These are phyloP conservation scores for Solanum hybrid DNA, from an alignment of 305 asterid genomes.

Conservation along the genomic window DNA sequence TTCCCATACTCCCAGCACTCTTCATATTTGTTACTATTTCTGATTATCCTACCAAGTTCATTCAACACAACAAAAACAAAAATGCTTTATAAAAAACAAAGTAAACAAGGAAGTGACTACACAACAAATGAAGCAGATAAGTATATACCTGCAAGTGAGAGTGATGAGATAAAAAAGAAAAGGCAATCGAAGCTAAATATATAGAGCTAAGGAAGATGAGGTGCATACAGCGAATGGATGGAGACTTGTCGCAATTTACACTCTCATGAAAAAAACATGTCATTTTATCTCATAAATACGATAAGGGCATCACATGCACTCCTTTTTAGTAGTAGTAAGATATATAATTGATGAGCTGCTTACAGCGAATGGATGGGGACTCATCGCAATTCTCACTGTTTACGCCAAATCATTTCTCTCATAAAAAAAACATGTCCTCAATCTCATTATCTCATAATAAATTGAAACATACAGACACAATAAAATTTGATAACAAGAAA, in stretches of 20 bases:
- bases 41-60: neutral
- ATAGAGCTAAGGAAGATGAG: neutral
- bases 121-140: neutral
- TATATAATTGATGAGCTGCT: neutral
- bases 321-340: neutral
- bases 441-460: neutral
- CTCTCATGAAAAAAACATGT: neutral
- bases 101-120: neutral
- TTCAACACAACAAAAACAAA: neutral
- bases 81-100: too few relatives aligned
- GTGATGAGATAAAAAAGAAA: neutral
- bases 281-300: neutral
- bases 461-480: neutral
- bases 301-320: neutral
- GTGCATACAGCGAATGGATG: neutral
- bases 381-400: neutral
- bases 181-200: neutral
- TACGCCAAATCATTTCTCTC: neutral
- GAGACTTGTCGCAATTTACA: neutral
- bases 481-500: neutral
- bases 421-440: neutral
- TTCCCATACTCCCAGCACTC: slow-evolving; percentile 57
- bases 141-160: neutral
- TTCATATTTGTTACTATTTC: slow-evolving; percentile 37
- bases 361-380: neutral